Evolutionary conservation across 83 land plant genomes (phyloP), one percentile per base, ranked within the genome.

Genomic region (Isoetes engelmannii): DNA sequence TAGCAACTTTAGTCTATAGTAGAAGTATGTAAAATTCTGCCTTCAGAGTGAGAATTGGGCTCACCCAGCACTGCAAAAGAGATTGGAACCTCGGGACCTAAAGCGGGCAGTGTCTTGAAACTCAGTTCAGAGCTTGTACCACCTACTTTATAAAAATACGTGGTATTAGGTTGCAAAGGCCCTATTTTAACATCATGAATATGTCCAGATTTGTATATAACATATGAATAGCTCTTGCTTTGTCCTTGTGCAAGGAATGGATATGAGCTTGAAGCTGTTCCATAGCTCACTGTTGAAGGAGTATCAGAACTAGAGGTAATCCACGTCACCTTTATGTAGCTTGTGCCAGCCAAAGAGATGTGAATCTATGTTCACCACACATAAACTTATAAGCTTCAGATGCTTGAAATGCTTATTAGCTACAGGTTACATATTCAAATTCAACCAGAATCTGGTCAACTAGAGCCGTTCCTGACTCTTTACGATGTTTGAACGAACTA

Each of bases 351-450:
- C 49, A 89, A 13, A 21, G 97, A 86, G n/a, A 92, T 63, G 64
- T 89, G 97, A 59, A 92, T 88, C 97, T 91, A 70, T 42, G 56
- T n/a, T n/a, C n/a, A n/a, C n/a, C n/a, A n/a, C n/a, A n/a, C n/a
- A n/a, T n/a, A n/a, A n/a, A n/a, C n/a, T n/a, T n/a, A n/a, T n/a
- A n/a, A n/a, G n/a, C n/a, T n/a, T n/a, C n/a, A n/a, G n/a, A n/a
- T n/a, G n/a, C n/a, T n/a, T n/a, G n/a, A n/a, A n/a, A n/a, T n/a
- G n/a, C n/a, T n/a, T n/a, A n/a, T n/a, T n/a, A n/a, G n/a, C n/a
- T n/a, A n/a, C n/a, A n/a, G n/a, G n/a, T n/a, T n/a, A n/a, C n/a
- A n/a, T n/a, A n/a, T n/a, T n/a, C n/a, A n/a, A n/a, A n/a, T n/a
- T n/a, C n/a, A n/a, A n/a, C n/a, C n/a, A n/a, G n/a, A n/a, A n/a